phyloP scores from a whole-genome alignment of 106 monocot genomes.

The Hemerocallis citrina region DNA sequence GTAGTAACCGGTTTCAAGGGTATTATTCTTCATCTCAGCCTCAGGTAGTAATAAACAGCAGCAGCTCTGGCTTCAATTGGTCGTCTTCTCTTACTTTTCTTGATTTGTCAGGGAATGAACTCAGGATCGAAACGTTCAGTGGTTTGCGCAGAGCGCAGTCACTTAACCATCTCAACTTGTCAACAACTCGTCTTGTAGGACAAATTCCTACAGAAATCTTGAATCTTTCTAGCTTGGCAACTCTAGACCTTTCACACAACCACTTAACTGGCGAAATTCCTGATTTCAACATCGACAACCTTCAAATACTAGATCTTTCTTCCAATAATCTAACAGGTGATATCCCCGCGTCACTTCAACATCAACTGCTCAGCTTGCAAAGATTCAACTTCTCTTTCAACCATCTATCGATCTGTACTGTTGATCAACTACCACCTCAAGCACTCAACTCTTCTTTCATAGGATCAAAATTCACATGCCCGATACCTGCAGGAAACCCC shows the following conservation, averaged over 20 bases:
- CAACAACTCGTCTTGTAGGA: constrained; percentile 39
- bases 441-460: constrained; percentile 38
- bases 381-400: constrained; percentile 80
- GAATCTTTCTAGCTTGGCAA: constrained; percentile 26
- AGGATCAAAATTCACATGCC: constrained; percentile 52
- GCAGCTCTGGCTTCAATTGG: constrained; percentile 25
- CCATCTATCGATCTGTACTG: constrained; percentile 65
- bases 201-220: constrained; percentile 47
- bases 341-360: constrained; percentile 42
- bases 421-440: constrained; percentile 23
- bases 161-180: constrained; percentile 72
- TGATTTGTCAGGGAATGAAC: constrained; percentile 57
- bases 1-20: constrained; percentile 62
- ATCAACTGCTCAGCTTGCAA: constrained; percentile 30
- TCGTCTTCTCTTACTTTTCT: constrained; percentile 47
- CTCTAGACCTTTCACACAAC: constrained; percentile 65
- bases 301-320: constrained; percentile 57
- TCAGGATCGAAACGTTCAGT: constrained; percentile 36
- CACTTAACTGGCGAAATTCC: constrained; percentile 56
- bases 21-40: constrained; percentile 31
- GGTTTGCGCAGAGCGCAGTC: constrained; percentile 8
- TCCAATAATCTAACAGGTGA: constrained; percentile 63
- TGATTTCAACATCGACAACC: constrained; percentile 19
- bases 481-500: constrained; percentile 74
- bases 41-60: constrained; percentile 29